These are phyloP conservation scores for Boletus tomentosulus DNA, from an alignment of 768 basidiomycete genomes.

Conservation along the genomic window DNA sequence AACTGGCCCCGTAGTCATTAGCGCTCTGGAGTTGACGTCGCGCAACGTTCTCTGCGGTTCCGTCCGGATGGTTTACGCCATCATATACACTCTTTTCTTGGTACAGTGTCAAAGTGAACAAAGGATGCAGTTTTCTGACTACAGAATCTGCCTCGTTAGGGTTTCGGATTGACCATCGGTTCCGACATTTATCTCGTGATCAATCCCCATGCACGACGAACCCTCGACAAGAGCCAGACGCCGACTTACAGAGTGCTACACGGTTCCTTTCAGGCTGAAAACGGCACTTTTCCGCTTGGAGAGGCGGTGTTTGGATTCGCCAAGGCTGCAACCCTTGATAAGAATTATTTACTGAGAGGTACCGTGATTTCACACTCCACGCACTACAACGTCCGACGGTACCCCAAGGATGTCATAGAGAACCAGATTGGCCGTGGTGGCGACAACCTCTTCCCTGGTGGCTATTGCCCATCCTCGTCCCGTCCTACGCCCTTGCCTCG, in stretches of 20 bases:
- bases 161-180: slow-evolving; percentile 80
- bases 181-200: slow-evolving; percentile 77
- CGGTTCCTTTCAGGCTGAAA: slow-evolving; percentile 48
- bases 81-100: slow-evolving; percentile 81
- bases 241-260: slow-evolving; percentile 46
- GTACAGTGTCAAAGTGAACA: slow-evolving; percentile 33
- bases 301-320: slow-evolving; percentile 48
- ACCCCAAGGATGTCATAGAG: slow-evolving; percentile 64
- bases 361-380: neutral
- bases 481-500: slow-evolving; percentile 67
- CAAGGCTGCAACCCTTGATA: slow-evolving; percentile 30
- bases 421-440: slow-evolving; percentile 73
- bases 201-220: slow-evolving; percentile 49
- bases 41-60: slow-evolving; percentile 78
- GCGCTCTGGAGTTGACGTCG: slow-evolving; percentile 77
- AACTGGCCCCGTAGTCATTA: slow-evolving; percentile 48
- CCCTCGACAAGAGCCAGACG: slow-evolving; percentile 29
- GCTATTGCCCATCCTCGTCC: slow-evolving; percentile 74
- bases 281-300: slow-evolving; percentile 41
- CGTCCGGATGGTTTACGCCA: slow-evolving; percentile 79
- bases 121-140: slow-evolving; percentile 3
- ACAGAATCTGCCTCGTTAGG: slow-evolving; percentile 37
- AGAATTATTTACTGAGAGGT: slow-evolving; percentile 31
- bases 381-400: slow-evolving; percentile 28
- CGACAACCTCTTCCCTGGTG: slow-evolving; percentile 78